phyloP scores from a whole-genome alignment of 1,284 basidiomycete genomes.

The Kalmanozyma brasiliensis region DNA sequence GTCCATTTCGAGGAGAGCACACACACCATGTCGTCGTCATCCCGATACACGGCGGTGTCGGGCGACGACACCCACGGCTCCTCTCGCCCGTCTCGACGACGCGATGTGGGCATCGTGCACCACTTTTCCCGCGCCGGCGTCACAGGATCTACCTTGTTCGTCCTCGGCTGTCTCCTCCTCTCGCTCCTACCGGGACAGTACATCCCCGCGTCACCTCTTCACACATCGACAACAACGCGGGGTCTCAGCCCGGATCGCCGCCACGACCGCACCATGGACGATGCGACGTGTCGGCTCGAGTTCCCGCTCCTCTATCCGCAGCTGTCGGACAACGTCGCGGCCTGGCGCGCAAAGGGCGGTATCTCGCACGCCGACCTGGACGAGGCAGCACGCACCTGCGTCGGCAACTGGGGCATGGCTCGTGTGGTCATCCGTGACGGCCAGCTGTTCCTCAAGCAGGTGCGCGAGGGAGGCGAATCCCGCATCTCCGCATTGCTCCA shows the following conservation, averaged over 20 bases:
- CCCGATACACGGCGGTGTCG: slow-evolving; percentile 21
- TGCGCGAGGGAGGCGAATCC: slow-evolving; percentile 43
- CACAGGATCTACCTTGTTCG: slow-evolving; percentile 21
- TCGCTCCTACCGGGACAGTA: slow-evolving; percentile 8
- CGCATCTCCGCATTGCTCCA: slow-evolving; percentile 47
- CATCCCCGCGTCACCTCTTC: background rate
- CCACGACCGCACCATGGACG: slow-evolving; percentile 36
- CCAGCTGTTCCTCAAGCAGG: slow-evolving; percentile 44
- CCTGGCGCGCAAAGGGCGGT: slow-evolving; percentile 45
- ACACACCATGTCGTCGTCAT: slow-evolving; percentile 14
- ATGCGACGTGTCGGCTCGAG: slow-evolving; percentile 35
- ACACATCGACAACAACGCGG: background rate
- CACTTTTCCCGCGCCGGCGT: slow-evolving; percentile 16
- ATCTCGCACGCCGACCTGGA: slow-evolving; percentile 38
- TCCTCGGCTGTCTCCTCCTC: slow-evolving; percentile 16
- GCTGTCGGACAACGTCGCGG: slow-evolving; percentile 30
- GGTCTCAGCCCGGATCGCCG: slow-evolving; percentile 15
- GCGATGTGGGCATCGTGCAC: background rate
- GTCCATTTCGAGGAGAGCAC: too few relatives aligned
- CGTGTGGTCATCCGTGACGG: slow-evolving; percentile 46
- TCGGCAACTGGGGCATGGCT: slow-evolving; percentile 36
- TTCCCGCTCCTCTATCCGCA: slow-evolving; percentile 56
- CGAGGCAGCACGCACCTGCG: slow-evolving; percentile 18
- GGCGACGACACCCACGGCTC: slow-evolving; percentile 3
- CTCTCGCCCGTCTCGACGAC: background rate